These are phyloP conservation scores for Wickerhamomyces bisporus DNA, from an alignment of 805 yeast species.

Conservation along the genomic window DNA sequence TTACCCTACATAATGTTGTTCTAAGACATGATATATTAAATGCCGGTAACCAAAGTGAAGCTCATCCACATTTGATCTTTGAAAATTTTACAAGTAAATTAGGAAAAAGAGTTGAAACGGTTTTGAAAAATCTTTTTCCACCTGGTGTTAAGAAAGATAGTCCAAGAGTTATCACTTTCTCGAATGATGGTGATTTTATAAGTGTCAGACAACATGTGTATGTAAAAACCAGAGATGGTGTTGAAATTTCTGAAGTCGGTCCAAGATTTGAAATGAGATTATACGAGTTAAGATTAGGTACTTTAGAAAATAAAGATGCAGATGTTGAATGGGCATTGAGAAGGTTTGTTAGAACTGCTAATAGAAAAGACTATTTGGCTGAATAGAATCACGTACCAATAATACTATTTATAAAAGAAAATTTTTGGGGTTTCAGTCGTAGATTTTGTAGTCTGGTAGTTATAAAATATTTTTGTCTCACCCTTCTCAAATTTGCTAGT, in stretches of 20 bases:
- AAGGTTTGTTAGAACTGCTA: slow-evolving; percentile 92
- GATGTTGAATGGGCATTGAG: slow-evolving; percentile 97
- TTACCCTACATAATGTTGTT: slow-evolving; percentile 91
- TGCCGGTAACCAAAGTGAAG: slow-evolving; percentile 85
- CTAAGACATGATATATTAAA: slow-evolving; percentile 87
- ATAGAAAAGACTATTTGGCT: slow-evolving; percentile 79
- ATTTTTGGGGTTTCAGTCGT: too few relatives aligned
- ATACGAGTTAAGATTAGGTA: slow-evolving; percentile 83
- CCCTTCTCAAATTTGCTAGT: too few relatives aligned
- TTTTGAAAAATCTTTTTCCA: slow-evolving; percentile 87
- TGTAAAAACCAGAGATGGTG: slow-evolving; percentile 81
- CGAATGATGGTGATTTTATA: slow-evolving; percentile 86
- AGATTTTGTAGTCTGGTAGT: too few relatives aligned
- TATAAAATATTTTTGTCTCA: too few relatives aligned
- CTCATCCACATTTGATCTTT: slow-evolving; percentile 89
- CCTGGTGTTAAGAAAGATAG: slow-evolving; percentile 93
- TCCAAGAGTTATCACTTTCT: slow-evolving; percentile 88
- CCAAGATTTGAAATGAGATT: slow-evolving; percentile 98
- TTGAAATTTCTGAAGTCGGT: slow-evolving; percentile 93
- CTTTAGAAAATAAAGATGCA: slow-evolving; percentile 91
- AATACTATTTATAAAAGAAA: too few relatives aligned
- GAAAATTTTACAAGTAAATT: slow-evolving; percentile 79
- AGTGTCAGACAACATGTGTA: slow-evolving; percentile 94
- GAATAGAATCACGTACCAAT: too few relatives aligned
- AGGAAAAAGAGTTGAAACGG: slow-evolving; percentile 76